Conservation (phyloP, 371 early-diverging fungal species). For the Haplosporangium sp. region DNA sequence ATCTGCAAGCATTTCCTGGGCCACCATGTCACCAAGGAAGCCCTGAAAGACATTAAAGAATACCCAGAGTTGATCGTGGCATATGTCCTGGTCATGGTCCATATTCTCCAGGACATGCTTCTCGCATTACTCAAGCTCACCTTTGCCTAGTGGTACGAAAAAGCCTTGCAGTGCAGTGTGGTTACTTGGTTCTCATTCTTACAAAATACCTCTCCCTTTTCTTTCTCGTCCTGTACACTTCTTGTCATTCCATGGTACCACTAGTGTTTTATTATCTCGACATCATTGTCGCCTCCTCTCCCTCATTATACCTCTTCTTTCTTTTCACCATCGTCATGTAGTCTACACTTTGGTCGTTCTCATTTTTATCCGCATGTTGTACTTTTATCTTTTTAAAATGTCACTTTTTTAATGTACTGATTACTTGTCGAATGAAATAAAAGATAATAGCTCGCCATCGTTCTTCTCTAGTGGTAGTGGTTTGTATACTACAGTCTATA, state of each 20-base stretch:
- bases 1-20: conserved; percentile 62
- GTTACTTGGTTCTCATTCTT: no score
- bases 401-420: no score
- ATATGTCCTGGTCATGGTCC: conserved; percentile 75
- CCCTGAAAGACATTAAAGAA: conserved; percentile 69
- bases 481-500: no score
- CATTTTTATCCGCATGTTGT: conserved; percentile 12
- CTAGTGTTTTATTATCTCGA: no score
- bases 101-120: conserved; percentile 78
- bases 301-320: neutral
- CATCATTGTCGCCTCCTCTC: neutral
- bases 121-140: conserved; percentile 73
- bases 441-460: no score
- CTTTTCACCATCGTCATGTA: neutral
- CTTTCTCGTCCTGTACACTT: no score
- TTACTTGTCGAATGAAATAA: conserved; percentile 2
- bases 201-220: no score
- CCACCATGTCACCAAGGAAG: conserved; percentile 70
- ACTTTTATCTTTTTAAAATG: no score
- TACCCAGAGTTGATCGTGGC: conserved; percentile 77
- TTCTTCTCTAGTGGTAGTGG: no score
- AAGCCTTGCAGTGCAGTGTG: no score
- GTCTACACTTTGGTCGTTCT: neutral
- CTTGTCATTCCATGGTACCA: no score
- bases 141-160: conserved; percentile 63